Conservation (phyloP, 148 eudicot species). For the Vaccinium myrtillus region DNA sequence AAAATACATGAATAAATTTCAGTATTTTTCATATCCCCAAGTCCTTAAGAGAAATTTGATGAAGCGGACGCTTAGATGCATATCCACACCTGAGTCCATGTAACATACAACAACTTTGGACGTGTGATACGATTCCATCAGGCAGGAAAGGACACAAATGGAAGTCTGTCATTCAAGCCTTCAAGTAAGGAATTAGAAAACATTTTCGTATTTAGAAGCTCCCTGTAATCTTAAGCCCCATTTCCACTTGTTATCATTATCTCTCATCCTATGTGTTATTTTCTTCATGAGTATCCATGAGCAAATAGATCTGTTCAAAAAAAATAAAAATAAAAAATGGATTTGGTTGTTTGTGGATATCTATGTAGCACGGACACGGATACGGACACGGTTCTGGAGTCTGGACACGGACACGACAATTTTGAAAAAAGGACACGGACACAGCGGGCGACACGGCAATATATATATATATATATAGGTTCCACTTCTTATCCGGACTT, state of each 20-base stretch:
- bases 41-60: background rate
- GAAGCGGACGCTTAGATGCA: background rate
- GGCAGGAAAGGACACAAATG: background rate
- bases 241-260: background rate
- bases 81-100: background rate
- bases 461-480: no score
- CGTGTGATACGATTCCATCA: background rate
- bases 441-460: no score
- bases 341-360: background rate
- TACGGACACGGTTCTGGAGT: no score
- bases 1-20: background rate
- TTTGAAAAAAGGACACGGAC: no score
- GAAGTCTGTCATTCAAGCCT: no score
- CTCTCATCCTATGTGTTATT: background rate
- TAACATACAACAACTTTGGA: background rate
- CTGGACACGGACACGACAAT: no score
- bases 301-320: no score
- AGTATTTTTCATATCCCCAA: background rate
- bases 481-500: no score
- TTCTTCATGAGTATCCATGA: background rate
- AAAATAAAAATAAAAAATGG: no score
- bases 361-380: background rate
- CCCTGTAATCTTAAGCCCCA: background rate
- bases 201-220: background rate
- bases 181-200: no score